Evolutionary conservation across 139 green algal genomes (phyloP), one percentile per base, ranked within the genome.

Genomic region (Desmodesmus armatus): DNA sequence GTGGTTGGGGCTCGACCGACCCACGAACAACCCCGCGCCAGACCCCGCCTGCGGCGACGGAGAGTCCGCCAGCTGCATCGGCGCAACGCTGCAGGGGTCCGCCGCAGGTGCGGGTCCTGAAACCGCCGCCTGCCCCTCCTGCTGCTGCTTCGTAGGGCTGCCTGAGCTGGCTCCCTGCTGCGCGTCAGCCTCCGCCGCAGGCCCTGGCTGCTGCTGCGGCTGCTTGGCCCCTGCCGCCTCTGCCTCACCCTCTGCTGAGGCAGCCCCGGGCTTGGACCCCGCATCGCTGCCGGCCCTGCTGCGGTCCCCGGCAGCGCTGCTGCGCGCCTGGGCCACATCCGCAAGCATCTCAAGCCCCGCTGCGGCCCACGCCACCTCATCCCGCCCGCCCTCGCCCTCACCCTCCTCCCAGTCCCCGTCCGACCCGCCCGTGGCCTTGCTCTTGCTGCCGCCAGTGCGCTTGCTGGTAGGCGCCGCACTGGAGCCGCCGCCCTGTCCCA

Each of bases 311-410:
- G n/a, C n/a, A 15, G 69, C 40, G 43, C 53, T 53, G 35, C 44
- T 65, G 5, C 51, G 49, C 23, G 51, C 49, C 55, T 82, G 76
- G 19, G 76, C 76, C 53, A 82, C 76, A 43, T 82, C 76, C 37
- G 76, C 76, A 62, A 82, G 76, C 76, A 82, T 82, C 76, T 82
- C 76, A 40, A 82, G 53, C 21, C 76, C 76, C 17, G 76, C 76
- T 27, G 76, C 76, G 53, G 11, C 67, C 35, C 67, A 11, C 67
- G 33, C 41, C 15, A 31, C 67, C 19, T 47, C 67, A n/a, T 75
- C 35, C 37, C 49, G 37, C 40, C 76, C 55, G 7, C 60, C 27
- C 35, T 33, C 76, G 25, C 31, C 76, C 11, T 66, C 76, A 71
- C 47, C 9, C 47, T 55, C 47, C 47, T 13, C 7, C 13, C 67